Conservation (phyloP, 805 yeast species). For the Candida michaelii region DNA sequence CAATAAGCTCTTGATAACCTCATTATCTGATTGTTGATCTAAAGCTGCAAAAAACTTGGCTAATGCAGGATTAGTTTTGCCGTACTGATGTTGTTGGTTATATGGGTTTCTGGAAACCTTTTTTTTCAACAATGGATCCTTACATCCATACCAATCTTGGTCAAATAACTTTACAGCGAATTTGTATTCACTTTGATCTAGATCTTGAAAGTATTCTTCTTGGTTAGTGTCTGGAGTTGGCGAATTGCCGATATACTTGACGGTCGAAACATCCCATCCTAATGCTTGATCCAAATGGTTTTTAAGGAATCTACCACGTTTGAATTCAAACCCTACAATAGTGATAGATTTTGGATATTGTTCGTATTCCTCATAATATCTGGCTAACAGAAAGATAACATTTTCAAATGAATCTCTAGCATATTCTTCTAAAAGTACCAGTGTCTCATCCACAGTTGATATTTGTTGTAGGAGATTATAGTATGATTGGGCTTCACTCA, state of each 20-base stretch:
- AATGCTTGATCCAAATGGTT: conserved; percentile 54
- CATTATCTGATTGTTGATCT: conserved; percentile 10
- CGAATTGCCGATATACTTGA: conserved; percentile 55
- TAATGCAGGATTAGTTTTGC: conserved; percentile 22
- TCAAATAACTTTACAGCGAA: conserved; percentile 56
- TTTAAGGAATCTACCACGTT: conserved; percentile 55
- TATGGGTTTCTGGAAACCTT: conserved; percentile 59
- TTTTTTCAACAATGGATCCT: conserved; percentile 44
- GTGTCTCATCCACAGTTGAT: conserved; percentile 4
- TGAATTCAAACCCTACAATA: conserved; percentile 75
- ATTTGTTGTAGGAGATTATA: conserved; percentile 42
- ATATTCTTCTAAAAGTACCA: conserved; percentile 59
- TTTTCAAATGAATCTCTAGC: conserved; percentile 84
- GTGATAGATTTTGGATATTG: conserved; percentile 52
- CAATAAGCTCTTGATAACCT: not conserved
- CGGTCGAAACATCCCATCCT: conserved; percentile 33
- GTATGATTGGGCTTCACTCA: conserved; percentile 65
- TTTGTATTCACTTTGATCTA: conserved; percentile 48
- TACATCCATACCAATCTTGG: conserved; percentile 59
- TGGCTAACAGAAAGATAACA: conserved; percentile 57
- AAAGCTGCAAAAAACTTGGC: conserved; percentile 16
- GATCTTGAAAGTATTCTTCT: conserved; percentile 44
- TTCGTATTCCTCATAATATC: conserved; percentile 48
- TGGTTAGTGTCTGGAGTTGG: conserved; percentile 46
- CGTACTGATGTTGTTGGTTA: conserved; percentile 40